Evolutionary conservation across 371 early-diverging fungal species (phyloP).

Genomic region (Haplosporangium sp.): DNA sequence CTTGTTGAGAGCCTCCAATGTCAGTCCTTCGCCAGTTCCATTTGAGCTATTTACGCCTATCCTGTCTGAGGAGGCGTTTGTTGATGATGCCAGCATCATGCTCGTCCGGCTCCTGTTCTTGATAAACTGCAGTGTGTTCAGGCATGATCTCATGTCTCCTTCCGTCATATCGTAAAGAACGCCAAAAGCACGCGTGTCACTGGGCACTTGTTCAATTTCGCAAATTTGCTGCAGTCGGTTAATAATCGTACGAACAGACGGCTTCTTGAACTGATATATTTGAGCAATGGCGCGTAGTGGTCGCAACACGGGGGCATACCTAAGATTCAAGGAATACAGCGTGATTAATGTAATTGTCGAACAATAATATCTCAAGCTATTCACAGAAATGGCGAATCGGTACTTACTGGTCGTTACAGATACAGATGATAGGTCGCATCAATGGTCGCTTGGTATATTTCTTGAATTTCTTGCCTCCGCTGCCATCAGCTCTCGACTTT

Average conservation of each 20-base stretch:
- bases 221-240: slow-evolving; percentile 86
- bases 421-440: slow-evolving; percentile 95
- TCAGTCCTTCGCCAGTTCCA: slow-evolving; percentile 55
- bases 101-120: slow-evolving; percentile 27
- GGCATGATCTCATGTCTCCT: slow-evolving; percentile 88
- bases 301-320: slow-evolving; percentile 89
- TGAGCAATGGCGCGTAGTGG: slow-evolving; percentile 85
- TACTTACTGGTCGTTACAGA: slow-evolving; percentile 94
- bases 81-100: not conserved
- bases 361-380: not conserved
- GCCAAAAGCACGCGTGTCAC: slow-evolving; percentile 81
- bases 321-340: slow-evolving; percentile 36
- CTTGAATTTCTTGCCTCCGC: slow-evolving; percentile 56
- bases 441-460: slow-evolving; percentile 64
- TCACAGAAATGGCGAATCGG: not conserved
- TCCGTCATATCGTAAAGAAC: slow-evolving; percentile 80
- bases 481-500: slow-evolving; percentile 13
- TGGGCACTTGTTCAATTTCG: slow-evolving; percentile 76
- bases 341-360: not conserved
- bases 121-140: slow-evolving; percentile 90
- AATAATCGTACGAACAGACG: slow-evolving; percentile 76
- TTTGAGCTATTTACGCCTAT: slow-evolving; percentile 9
- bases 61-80: slow-evolving; percentile 1
- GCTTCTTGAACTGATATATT: slow-evolving; percentile 72
- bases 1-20: slow-evolving; percentile 65